Percentiles rank a stretch among this genome's conserved stretches.
These are phyloP conservation scores for Aspergillus thermomutatus DNA, from an alignment of 2,329 filamentous ascomycete genomes.

Conservation along the genomic window DNA sequence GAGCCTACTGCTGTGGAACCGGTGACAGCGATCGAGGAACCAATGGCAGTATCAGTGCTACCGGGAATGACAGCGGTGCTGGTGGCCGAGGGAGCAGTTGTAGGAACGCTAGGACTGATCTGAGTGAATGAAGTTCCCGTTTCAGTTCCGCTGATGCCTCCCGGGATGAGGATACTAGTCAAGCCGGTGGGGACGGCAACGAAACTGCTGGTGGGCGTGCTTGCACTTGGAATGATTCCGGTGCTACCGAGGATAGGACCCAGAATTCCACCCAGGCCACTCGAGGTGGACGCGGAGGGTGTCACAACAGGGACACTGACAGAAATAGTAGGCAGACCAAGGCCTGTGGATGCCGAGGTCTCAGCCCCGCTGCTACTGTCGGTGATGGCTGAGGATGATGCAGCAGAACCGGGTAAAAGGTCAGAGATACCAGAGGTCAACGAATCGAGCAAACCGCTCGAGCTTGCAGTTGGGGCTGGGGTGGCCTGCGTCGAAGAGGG, in stretches of 20 bases:
- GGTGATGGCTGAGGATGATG: neutral
- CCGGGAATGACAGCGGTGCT: slow-evolving; percentile 7
- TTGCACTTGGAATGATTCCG: neutral
- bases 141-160: neutral
- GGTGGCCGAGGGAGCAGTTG: slow-evolving; percentile 11
- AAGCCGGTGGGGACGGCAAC: slow-evolving; percentile 12
- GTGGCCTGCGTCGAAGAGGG: neutral
- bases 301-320: slow-evolving; percentile 25
- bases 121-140: neutral
- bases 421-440: neutral
- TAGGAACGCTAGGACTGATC: slow-evolving; percentile 12
- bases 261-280: slow-evolving; percentile 5
- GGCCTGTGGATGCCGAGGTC: neutral
- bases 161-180: neutral
- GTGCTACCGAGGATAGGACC: slow-evolving; percentile 1
- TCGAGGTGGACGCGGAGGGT: neutral
- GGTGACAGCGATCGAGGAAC: slow-evolving; percentile 5
- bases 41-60: slow-evolving; percentile 11
- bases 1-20: slow-evolving; percentile 1
- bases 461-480: neutral
- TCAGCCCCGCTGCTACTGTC: neutral
- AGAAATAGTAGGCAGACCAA: slow-evolving; percentile 20
- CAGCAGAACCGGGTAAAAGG: neutral
- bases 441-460: neutral
- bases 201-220: slow-evolving; percentile 4